Evolutionary conservation across 176 grass and related monocot genomes (phyloP).

Genomic region (Avena insularis): DNA sequence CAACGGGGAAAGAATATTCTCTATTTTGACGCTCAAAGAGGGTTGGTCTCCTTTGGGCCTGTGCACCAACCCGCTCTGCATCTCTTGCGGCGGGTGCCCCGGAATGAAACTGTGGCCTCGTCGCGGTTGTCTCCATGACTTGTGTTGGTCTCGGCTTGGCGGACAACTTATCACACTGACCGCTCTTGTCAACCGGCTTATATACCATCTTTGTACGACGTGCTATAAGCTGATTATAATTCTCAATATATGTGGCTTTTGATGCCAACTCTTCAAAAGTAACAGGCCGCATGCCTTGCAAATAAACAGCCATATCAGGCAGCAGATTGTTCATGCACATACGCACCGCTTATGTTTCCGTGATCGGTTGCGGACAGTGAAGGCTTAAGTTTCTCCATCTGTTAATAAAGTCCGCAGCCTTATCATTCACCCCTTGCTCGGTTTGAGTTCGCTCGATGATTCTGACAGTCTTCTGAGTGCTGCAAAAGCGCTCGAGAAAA

Average conservation of each 20-base stretch:
- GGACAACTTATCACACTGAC: background rate
- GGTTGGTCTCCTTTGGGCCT: background rate
- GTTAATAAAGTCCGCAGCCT: background rate
- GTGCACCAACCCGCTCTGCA: fast-evolving
- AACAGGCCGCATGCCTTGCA: background rate
- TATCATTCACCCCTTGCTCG: background rate
- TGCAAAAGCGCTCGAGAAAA: background rate
- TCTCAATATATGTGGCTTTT: background rate
- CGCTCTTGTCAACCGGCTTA: background rate
- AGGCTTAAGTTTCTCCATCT: background rate
- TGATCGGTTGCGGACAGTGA: background rate
- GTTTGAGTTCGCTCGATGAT: background rate
- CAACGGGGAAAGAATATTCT: background rate
- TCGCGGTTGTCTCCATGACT: background rate
- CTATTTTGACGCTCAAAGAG: background rate
- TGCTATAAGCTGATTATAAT: background rate
- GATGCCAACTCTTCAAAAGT: no score
- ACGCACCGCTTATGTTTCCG: background rate
- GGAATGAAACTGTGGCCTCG: background rate
- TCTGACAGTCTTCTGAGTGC: background rate
- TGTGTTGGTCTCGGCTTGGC: background rate
- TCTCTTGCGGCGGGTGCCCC: background rate
- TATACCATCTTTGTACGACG: background rate
- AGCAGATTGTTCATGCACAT: background rate
- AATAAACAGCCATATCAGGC: background rate